Evolutionary conservation across 2,329 filamentous ascomycete species (phyloP), one percentile per base, ranked within the genome.

Genomic region (Alternaria dauci): DNA sequence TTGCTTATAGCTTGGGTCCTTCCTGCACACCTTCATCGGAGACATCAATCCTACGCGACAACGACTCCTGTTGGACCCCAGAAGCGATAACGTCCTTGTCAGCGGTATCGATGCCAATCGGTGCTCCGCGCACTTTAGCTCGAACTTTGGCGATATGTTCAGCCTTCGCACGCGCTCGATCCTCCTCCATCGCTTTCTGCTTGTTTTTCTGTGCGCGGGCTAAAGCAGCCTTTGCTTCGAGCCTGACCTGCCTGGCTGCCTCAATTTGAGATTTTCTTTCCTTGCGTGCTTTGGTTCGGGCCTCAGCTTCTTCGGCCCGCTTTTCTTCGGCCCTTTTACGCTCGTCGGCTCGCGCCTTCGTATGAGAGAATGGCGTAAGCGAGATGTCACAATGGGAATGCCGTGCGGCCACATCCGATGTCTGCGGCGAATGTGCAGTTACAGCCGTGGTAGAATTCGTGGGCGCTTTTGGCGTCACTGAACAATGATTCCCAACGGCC

Each of bases 141-240:
- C 59, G 60, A 23, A 50, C 65, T 46, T 57, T 61, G 28, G 61
- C 65, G 38, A 69, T 63, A 25, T 56, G 54, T 25, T 67, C 58
- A 47, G 52, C 58, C 11, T 62, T 51, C 23, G 52, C n/a, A 32
- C 23, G 43, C 16, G 42, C 62, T 8, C 42, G 41, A 8, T 56
- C 62, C 18, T 61, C 53, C 5, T 48, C 9, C 14, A 50, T 61
- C 23, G 36, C 57, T 26, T 47, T 51, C 26, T 48, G 54, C 23
- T 51, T 61, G 28, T 62, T 58, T 46, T 66, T 67, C 9, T 65
- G 55, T 18, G 53, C 52, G 26, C 59, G 60, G 14, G 64, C 55
- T 28, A 65, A 58, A 8, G 63, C 61, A 16, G 47, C 52, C 39
- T 68, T 67, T 6, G 58, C 50, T 6, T 71, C 55, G 20, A 62